These are phyloP conservation scores for Elasticomyces elasticus DNA, from an alignment of 495 filamentous ascomycete genomes.

Conservation along the genomic window DNA sequence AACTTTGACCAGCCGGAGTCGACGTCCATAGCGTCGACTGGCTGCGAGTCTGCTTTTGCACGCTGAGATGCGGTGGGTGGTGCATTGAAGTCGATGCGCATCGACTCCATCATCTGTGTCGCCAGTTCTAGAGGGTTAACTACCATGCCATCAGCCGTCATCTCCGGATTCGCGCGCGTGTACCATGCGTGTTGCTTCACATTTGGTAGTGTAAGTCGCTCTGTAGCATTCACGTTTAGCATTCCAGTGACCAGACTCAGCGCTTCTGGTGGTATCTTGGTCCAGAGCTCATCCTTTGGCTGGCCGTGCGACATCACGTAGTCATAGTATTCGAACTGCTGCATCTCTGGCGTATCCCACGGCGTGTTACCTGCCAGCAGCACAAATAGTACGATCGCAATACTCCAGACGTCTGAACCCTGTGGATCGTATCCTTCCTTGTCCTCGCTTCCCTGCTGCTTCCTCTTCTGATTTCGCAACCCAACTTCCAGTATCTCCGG, in stretches of 20 bases:
- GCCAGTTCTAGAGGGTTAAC: slow-evolving; percentile 72
- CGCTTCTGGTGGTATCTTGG: slow-evolving; percentile 62
- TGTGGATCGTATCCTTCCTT: slow-evolving; percentile 68
- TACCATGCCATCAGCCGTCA: slow-evolving; percentile 63
- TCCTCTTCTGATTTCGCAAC: slow-evolving; percentile 20
- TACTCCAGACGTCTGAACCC: slow-evolving; percentile 91
- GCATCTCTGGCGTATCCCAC: slow-evolving; percentile 79
- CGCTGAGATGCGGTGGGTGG: slow-evolving; percentile 47
- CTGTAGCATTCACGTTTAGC: slow-evolving; percentile 67
- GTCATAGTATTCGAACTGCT: slow-evolving; percentile 48
- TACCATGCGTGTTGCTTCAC: slow-evolving; percentile 94
- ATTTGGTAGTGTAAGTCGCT: slow-evolving; percentile 77
- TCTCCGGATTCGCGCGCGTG: slow-evolving; percentile 67
- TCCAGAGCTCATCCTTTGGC: slow-evolving; percentile 80
- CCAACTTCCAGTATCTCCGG: slow-evolving; percentile 58
- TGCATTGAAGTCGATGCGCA: slow-evolving; percentile 83
- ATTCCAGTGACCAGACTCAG: slow-evolving; percentile 87
- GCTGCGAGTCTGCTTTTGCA: slow-evolving; percentile 31
- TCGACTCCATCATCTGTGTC: slow-evolving; percentile 81
- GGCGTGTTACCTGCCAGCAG: slow-evolving; percentile 92
- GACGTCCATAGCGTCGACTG: slow-evolving; percentile 42
- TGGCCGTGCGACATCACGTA: slow-evolving; percentile 64
- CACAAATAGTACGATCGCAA: slow-evolving; percentile 92
- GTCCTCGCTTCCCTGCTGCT: slow-evolving; percentile 40
- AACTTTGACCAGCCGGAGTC: slow-evolving; percentile 28